Evolutionary conservation across 352 stramenopile genomes (phyloP).

Genomic region (Phytopythium cucurbitacearum): DNA sequence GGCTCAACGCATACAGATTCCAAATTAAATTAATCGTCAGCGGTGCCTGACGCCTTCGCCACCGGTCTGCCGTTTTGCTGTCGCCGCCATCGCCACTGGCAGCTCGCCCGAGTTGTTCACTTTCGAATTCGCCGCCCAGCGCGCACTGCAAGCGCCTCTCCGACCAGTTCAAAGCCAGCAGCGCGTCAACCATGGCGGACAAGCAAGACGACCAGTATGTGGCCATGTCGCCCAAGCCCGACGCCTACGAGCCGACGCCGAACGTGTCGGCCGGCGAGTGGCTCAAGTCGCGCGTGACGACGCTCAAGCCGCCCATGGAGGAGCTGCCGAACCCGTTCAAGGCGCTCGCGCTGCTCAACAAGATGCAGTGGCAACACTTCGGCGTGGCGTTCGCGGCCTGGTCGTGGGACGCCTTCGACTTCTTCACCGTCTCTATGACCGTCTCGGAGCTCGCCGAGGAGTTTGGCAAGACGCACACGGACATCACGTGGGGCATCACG

Average conservation of each 20-base stretch:
- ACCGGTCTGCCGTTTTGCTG: too few relatives aligned
- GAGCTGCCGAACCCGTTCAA: constrained; percentile 23
- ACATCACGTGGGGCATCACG: constrained; percentile 57
- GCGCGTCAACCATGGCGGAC: constrained; percentile 2
- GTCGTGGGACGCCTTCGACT: constrained; percentile 56
- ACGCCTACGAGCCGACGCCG: too few relatives aligned
- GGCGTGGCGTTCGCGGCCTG: constrained; percentile 31
- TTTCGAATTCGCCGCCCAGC: constrained; percentile 1
- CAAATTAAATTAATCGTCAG: too few relatives aligned
- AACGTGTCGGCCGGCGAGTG: too few relatives aligned
- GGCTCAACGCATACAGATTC: too few relatives aligned
- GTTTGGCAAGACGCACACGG: constrained; percentile 36
- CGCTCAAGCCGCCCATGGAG: constrained; percentile 36
- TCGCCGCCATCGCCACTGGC: too few relatives aligned
- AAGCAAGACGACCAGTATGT: constrained; percentile 4
- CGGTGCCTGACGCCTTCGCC: too few relatives aligned
- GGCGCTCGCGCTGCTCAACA: constrained; percentile 22
- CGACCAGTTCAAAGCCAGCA: not conserved
- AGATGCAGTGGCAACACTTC: constrained; percentile 37
- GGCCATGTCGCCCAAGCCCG: constrained; percentile 2
- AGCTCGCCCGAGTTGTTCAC: not conserved
- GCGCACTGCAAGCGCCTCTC: not conserved
- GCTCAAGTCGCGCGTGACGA: constrained; percentile 22
- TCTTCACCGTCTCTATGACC: constrained; percentile 54
- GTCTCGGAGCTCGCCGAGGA: constrained; percentile 41